A percentile compares a stretch with the other conserved stretches of the same genome.
These are phyloP conservation scores for Wickerhamiella qilinensis DNA, from an alignment of 805 yeast species.

Conservation along the genomic window DNA sequence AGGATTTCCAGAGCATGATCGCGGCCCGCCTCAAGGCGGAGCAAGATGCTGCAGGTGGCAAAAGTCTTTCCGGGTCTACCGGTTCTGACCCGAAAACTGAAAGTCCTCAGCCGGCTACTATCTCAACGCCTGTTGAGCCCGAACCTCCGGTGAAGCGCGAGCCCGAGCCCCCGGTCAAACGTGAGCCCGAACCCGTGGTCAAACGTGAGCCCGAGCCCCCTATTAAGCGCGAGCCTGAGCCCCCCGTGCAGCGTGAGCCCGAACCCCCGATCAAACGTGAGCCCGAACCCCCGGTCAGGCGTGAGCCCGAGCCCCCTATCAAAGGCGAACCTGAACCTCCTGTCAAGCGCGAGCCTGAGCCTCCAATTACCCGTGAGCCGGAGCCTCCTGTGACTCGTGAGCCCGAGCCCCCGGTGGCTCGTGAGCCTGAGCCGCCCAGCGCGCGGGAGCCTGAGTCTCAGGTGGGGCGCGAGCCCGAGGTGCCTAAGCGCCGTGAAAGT, in stretches of 20 bases:
- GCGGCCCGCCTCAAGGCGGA: neutral
- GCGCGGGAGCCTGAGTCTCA: too few relatives aligned
- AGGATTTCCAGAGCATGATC: neutral
- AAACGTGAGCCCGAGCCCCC: constrained; percentile 2
- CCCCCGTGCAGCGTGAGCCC: constrained; percentile 1
- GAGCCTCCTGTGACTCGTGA: too few relatives aligned
- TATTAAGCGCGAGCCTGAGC: constrained; percentile 4
- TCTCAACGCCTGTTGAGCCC: neutral
- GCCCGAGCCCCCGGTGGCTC: too few relatives aligned
- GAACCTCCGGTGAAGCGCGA: neutral
- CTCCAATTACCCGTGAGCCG: neutral
- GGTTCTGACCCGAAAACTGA: too few relatives aligned
- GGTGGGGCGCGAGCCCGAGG: too few relatives aligned
- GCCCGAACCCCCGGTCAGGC: constrained; percentile 11
- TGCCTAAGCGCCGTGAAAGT: too few relatives aligned
- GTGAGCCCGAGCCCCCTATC: too few relatives aligned
- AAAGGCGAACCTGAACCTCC: constrained; percentile 5
- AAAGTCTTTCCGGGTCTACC: too few relatives aligned
- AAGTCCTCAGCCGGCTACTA: too few relatives aligned
- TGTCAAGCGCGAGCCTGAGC: neutral
- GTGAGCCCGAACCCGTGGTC: constrained; percentile 2
- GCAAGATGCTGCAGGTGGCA: neutral
- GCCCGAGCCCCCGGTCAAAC: neutral
- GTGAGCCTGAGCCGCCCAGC: too few relatives aligned
- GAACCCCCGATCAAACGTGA: constrained; percentile 6